A percentile compares a stretch with the other conserved stretches of the same genome.
Conservation (phyloP, 306 rosid species). For the Castanopsis chinensis region DNA sequence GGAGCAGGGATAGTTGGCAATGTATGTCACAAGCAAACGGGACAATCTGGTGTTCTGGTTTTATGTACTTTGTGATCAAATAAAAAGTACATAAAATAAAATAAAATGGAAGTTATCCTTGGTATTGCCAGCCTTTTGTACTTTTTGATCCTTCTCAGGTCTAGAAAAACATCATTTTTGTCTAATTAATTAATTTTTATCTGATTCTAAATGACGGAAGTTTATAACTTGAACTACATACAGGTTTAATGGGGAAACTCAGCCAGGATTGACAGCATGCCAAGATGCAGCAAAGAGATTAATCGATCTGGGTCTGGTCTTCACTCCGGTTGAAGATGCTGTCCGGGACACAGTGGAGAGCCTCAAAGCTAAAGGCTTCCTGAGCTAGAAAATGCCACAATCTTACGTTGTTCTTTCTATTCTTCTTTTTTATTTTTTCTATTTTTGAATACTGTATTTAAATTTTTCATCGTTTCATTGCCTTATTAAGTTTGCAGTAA, state of each 20-base stretch:
- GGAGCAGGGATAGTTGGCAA: conserved; percentile 32
- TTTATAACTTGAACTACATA: conserved; percentile 18
- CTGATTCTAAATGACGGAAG: neutral
- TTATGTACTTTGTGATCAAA: conserved; percentile 13
- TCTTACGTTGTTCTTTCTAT: neutral
- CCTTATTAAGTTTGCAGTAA: conserved; percentile 26
- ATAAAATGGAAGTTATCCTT: conserved; percentile 24
- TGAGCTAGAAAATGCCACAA: conserved; percentile 18
- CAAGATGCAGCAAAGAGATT: conserved; percentile 72
- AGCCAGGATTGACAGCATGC: conserved; percentile 64
- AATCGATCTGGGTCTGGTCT: conserved; percentile 62
- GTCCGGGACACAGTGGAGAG: conserved; percentile 66
- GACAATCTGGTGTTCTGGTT: conserved; percentile 36
- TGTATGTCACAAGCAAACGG: conserved; percentile 39
- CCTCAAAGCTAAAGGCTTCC: conserved; percentile 61
- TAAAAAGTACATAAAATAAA: conserved; percentile 16
- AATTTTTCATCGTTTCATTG: neutral
- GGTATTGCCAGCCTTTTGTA: conserved; percentile 17
- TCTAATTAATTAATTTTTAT: neutral
- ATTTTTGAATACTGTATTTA: neutral
- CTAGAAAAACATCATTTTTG: neutral
- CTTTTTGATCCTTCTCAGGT: conserved; percentile 15
- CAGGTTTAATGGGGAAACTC: conserved; percentile 76
- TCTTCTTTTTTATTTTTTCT: neutral
- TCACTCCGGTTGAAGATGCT: conserved; percentile 73